A percentile compares a stretch with the other conserved stretches of the same genome.
phyloP scores from a whole-genome alignment of 2,329 filamentous ascomycete genomes.

The Alternaria solani region DNA sequence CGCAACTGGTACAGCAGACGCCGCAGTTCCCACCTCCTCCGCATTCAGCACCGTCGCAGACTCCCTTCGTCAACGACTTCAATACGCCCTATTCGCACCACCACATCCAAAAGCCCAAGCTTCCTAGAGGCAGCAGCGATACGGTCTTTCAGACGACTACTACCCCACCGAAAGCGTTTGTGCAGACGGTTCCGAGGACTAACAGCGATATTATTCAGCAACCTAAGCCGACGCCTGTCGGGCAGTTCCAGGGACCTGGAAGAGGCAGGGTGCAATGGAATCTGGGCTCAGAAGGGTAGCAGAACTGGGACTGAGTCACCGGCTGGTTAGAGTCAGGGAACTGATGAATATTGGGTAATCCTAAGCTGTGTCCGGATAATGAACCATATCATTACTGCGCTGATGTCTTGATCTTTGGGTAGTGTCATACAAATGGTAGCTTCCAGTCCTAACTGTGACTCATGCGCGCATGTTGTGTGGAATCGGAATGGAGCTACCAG shows the following conservation, averaged over 20 bases:
- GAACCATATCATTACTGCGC: background rate
- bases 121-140: constrained; percentile 37
- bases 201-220: constrained; percentile 41
- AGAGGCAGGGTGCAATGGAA: constrained; percentile 46
- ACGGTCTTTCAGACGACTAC: constrained; percentile 18
- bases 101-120: constrained; percentile 27
- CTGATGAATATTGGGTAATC: background rate
- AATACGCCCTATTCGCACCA: constrained; percentile 31
- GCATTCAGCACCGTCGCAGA: background rate
- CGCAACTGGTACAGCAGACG: constrained; percentile 7
- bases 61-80: constrained; percentile 27
- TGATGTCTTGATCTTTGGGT: background rate
- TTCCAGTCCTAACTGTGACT: background rate
- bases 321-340: background rate
- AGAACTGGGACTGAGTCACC: background rate
- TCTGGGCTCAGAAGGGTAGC: constrained; percentile 41
- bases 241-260: constrained; percentile 22
- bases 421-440: background rate
- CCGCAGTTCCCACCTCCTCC: constrained; percentile 5
- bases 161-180: constrained; percentile 17
- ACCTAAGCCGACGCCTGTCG: constrained; percentile 37
- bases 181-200: constrained; percentile 28
- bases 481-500: background rate
- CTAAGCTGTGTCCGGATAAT: background rate
- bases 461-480: background rate